These are phyloP conservation scores for Monilinia fructicola DNA, from an alignment of 2,329 filamentous ascomycete genomes.

Conservation along the genomic window DNA sequence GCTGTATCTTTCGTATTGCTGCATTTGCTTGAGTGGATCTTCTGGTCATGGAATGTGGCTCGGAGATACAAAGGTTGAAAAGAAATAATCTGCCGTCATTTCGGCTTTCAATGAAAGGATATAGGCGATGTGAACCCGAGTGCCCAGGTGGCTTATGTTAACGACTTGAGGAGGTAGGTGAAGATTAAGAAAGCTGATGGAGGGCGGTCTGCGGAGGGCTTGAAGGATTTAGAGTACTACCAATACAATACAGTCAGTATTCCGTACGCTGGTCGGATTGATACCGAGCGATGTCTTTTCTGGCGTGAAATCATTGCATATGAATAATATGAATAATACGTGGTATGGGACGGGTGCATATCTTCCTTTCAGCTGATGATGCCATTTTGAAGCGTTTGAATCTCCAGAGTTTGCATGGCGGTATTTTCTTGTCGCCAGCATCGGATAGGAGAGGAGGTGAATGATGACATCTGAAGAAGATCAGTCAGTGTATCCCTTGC, in stretches of 20 bases:
- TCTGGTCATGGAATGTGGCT: neutral
- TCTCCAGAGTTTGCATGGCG: neutral
- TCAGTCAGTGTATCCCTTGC: neutral
- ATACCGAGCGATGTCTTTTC: neutral
- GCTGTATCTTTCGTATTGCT: neutral
- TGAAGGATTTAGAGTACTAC: neutral
- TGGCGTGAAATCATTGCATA: too few species aligned
- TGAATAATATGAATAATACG: too few species aligned
- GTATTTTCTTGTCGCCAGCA: neutral
- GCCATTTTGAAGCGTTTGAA: too few species aligned
- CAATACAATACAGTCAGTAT: neutral
- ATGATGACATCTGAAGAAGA: conserved; percentile 12
- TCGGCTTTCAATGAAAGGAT: neutral
- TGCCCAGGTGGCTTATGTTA: conserved; percentile 4
- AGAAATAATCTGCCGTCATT: neutral
- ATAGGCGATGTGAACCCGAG: neutral
- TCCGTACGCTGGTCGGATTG: too few species aligned
- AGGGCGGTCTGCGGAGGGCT: neutral
- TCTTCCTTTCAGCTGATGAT: too few species aligned
- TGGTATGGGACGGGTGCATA: too few species aligned
- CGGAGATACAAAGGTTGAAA: neutral
- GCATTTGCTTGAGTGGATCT: neutral
- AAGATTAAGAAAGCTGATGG: neutral
- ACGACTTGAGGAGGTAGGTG: neutral
- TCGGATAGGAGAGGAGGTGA: conserved; percentile 7